phyloP scores from a whole-genome alignment of 495 filamentous ascomycete species.

The Xylaria intraflava region DNA sequence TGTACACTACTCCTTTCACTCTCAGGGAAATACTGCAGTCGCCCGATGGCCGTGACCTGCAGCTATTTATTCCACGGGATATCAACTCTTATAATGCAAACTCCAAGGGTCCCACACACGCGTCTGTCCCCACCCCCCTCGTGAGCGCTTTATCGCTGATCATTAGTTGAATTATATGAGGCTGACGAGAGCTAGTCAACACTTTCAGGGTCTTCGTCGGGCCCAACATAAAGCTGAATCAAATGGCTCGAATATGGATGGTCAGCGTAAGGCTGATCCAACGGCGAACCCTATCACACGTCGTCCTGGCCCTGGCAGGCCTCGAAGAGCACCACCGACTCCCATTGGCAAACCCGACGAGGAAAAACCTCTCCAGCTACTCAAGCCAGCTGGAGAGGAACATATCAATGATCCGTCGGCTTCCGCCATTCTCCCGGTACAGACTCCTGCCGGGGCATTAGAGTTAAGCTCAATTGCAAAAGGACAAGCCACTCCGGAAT shows the following conservation, averaged over 20 bases:
- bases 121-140: background rate
- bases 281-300: constrained; percentile 43
- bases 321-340: constrained; percentile 29
- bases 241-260: constrained; percentile 13
- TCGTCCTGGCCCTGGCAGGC: constrained; percentile 42
- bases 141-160: background rate
- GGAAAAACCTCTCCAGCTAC: constrained; percentile 1
- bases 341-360: constrained; percentile 5
- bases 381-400: constrained; percentile 5
- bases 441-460: constrained; percentile 8
- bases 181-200: constrained; percentile 32
- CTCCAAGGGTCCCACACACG: background rate
- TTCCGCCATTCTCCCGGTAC: constrained; percentile 4
- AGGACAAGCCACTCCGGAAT: constrained; percentile 11
- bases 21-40: background rate
- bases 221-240: constrained; percentile 41
- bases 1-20: background rate
- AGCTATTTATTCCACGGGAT: background rate
- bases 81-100: background rate
- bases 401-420: constrained; percentile 10
- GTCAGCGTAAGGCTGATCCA: constrained; percentile 34
- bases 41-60: background rate
- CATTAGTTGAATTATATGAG: background rate
- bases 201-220: constrained; percentile 45
- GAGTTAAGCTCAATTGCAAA: constrained; percentile 16